Conservation (phyloP, 805 yeast species). For the Ogataea nonfermentans region DNA sequence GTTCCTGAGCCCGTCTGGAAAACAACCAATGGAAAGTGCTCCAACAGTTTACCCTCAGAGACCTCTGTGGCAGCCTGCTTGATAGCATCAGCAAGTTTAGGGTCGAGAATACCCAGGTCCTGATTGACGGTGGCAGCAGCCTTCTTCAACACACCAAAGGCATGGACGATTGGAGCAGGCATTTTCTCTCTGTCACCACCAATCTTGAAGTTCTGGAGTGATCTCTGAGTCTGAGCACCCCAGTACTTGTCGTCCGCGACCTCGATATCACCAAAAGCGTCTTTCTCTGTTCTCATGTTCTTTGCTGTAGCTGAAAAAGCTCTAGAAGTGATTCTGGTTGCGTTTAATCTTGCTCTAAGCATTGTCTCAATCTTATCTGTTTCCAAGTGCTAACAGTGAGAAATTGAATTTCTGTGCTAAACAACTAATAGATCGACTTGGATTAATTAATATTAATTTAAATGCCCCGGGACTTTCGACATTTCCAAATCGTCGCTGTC, state of each 20-base stretch:
- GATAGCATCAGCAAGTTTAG: slow-evolving; percentile 79
- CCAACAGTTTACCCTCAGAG: slow-evolving; percentile 83
- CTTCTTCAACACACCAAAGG: slow-evolving; percentile 92
- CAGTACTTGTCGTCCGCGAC: slow-evolving; percentile 86
- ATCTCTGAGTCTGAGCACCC: slow-evolving; percentile 98
- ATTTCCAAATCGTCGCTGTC: slow-evolving; percentile 1
- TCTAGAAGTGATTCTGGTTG: slow-evolving; percentile 22
- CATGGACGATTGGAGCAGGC: slow-evolving; percentile 87
- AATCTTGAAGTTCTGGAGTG: slow-evolving; percentile 89
- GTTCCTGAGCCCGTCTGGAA: slow-evolving; percentile 99
- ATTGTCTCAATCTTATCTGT: slow-evolving; percentile 8
- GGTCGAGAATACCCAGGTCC: slow-evolving; percentile 77
- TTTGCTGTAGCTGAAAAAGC: slow-evolving; percentile 31
- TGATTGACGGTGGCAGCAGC: slow-evolving; percentile 92
- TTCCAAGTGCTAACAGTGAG: slow-evolving; percentile 2
- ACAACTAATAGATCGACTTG: not conserved
- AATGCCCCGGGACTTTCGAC: slow-evolving; percentile 2
- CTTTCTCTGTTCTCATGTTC: slow-evolving; percentile 71
- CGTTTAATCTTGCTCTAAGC: slow-evolving; percentile 28
- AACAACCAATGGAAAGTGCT: slow-evolving; percentile 96
- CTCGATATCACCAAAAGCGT: slow-evolving; percentile 95
- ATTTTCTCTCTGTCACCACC: slow-evolving; percentile 89
- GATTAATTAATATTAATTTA: not conserved
- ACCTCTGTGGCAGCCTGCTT: slow-evolving; percentile 96
- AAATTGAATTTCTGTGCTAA: not conserved